Percentiles rank a stretch among this genome's conserved stretches.
phyloP scores from a whole-genome alignment of 768 basidiomycete genomes.

The Myochromella boudieri region DNA sequence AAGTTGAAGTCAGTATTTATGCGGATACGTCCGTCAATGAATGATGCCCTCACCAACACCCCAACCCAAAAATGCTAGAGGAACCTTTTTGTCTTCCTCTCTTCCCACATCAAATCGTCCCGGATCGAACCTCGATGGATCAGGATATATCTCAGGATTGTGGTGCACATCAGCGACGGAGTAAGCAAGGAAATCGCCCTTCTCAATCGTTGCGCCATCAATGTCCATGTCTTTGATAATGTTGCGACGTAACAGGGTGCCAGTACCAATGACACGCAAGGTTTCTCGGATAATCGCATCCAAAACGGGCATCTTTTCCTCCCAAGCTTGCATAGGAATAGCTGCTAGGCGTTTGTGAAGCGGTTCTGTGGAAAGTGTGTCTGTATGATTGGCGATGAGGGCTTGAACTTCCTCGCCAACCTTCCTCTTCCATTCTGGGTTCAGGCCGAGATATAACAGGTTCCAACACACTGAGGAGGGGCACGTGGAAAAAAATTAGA shows the following conservation, averaged over 20 bases:
- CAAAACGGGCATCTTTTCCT: conserved; percentile 36
- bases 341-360: conserved; percentile 32
- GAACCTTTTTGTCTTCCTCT: conserved; percentile 34
- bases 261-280: conserved; percentile 28
- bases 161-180: conserved; percentile 31
- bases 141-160: conserved; percentile 33
- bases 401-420: conserved; percentile 29
- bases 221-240: conserved; percentile 27
- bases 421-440: conserved; percentile 34
- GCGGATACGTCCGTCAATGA: not conserved
- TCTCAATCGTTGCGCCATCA: conserved; percentile 24
- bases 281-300: conserved; percentile 40
- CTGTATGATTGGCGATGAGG: conserved; percentile 27
- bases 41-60: conserved; percentile 30
- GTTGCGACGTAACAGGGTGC: conserved; percentile 34
- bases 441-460: conserved; percentile 30
- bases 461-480: conserved; percentile 33
- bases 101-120: conserved; percentile 27
- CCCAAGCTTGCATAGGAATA: conserved; percentile 38
- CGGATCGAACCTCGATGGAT: conserved; percentile 36
- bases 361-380: conserved; percentile 23
- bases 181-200: conserved; percentile 36
- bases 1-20: not conserved
- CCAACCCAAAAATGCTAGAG: conserved; percentile 36
- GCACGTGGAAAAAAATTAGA: not conserved